Percentiles rank a stretch among this genome's conserved stretches.
Conservation (phyloP, 2,329 filamentous ascomycete genomes). For the Nakataea oryzae region DNA sequence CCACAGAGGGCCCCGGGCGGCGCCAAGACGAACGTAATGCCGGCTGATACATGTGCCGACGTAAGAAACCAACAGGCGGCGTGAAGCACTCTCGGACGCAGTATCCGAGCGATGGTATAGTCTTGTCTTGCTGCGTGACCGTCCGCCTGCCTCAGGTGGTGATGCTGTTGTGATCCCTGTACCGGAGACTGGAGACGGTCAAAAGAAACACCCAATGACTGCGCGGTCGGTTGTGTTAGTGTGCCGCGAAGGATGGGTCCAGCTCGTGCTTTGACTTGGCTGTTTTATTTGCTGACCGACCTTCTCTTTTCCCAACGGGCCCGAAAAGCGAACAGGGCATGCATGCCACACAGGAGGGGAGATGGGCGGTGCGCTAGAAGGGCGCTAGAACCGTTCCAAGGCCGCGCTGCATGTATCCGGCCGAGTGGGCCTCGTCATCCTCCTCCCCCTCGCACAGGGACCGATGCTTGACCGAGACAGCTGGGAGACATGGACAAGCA, state of each 20-base stretch:
- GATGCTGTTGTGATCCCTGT: no score
- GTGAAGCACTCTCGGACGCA: no score
- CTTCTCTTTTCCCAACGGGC: no score
- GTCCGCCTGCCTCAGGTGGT: no score
- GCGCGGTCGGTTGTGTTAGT: background rate
- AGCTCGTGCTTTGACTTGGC: background rate
- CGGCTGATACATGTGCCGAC: background rate
- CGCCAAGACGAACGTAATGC: background rate
- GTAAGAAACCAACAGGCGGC: background rate
- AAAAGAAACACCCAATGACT: background rate
- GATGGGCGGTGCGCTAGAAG: background rate
- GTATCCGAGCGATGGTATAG: no score
- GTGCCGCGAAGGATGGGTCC: background rate
- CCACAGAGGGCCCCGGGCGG: background rate
- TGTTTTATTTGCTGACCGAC: background rate
- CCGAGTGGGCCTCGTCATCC: background rate
- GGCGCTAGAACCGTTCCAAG: slow-evolving; percentile 1
- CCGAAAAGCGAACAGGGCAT: background rate
- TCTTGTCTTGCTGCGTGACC: no score
- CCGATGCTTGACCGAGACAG: background rate
- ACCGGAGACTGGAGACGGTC: no score
- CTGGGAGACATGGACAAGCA: background rate
- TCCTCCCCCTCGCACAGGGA: background rate
- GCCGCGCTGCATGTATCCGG: background rate
- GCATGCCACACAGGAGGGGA: background rate